Evolutionary conservation across 148 eudicot species (phyloP).

Genomic region (Chenopodium berlandieri): DNA sequence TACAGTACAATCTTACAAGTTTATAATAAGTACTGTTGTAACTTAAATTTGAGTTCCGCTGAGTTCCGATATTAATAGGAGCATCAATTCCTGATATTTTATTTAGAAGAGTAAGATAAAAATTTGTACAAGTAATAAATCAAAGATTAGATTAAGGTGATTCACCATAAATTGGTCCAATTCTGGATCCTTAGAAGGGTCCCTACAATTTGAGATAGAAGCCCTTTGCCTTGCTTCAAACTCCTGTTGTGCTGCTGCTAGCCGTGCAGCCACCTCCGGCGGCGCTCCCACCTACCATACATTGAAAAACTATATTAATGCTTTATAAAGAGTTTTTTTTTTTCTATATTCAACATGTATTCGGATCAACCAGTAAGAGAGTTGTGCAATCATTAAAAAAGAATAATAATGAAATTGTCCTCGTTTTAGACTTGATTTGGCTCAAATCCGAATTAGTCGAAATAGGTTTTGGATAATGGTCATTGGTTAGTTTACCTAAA

Average conservation of each 20-base stretch:
- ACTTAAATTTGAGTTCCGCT: too few relatives aligned
- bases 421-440: too few relatives aligned
- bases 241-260: slow-evolving; percentile 65
- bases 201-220: slow-evolving; percentile 35
- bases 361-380: too few relatives aligned
- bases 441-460: not conserved
- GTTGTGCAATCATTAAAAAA: too few relatives aligned
- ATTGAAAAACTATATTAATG: too few relatives aligned
- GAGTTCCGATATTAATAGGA: not conserved
- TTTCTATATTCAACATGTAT: not conserved
- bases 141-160: not conserved
- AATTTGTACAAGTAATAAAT: not conserved
- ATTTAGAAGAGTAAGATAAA: not conserved
- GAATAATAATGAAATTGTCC: too few relatives aligned
- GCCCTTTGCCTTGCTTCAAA: slow-evolving; percentile 71
- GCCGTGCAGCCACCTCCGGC: slow-evolving; percentile 71
- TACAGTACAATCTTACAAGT: too few relatives aligned
- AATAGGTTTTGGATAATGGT: not conserved
- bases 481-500: not conserved
- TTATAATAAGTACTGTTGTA: too few relatives aligned
- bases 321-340: too few relatives aligned
- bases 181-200: slow-evolving; percentile 75
- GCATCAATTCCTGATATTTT: not conserved
- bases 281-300: slow-evolving; percentile 83
- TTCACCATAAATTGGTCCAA: slow-evolving; percentile 92